Base-by-base conservation (phyloP, 352 stramenopile species). In the Peronosclerospora sorghi region DNA sequence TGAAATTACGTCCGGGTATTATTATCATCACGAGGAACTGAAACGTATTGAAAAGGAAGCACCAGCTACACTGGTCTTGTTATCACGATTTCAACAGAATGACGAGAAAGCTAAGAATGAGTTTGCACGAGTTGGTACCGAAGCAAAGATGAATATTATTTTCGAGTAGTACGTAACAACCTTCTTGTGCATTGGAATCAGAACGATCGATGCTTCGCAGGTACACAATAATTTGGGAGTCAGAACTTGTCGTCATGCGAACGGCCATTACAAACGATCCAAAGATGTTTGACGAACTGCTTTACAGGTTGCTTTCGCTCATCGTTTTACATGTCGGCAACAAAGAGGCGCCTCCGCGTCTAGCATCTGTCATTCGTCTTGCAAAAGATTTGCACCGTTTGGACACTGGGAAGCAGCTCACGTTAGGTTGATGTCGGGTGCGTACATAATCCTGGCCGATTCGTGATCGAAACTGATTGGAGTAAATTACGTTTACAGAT, bases 351-450 rank as follows among this genome's bases (percentile, higher is more conserved):
- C 73, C 79, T 10, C 79, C 79, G 10, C 64, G 79, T 14, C 51
- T 85, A 21, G 67, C 72, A 15, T 79, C 79, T 0, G 37, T 89
- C 13, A 32, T 42, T 34, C 45, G 56, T 15, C 46, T 89, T 29
- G 52, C 73, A 37, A 35, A 20, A 24, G 61, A 86, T 34, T 39
- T 90, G 12, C 45, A 64, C 9, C 38, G 32, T 17, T 54, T 90
- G 8, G 60, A 62, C 13, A 71, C 50, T n/a, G 77, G 77, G 12
- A 90, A 86, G 51, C 68, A 68, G 36, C 41, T 86, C 27, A 90
- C 77, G 0, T 52, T 88, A 15, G 62, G 71, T 14, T 73, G 73
- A 7, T 88, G 76, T 56, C 58, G 63, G 36, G 76, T 88, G 62
- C 14, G 68, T 66, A 35, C 45, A 29, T 29, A 18, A 12, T 12